Percentiles rank a stretch among this genome's conserved stretches.
Evolutionary conservation across 805 yeast genomes (phyloP).

Genomic region (Metschnikowia aberdeeniae): DNA sequence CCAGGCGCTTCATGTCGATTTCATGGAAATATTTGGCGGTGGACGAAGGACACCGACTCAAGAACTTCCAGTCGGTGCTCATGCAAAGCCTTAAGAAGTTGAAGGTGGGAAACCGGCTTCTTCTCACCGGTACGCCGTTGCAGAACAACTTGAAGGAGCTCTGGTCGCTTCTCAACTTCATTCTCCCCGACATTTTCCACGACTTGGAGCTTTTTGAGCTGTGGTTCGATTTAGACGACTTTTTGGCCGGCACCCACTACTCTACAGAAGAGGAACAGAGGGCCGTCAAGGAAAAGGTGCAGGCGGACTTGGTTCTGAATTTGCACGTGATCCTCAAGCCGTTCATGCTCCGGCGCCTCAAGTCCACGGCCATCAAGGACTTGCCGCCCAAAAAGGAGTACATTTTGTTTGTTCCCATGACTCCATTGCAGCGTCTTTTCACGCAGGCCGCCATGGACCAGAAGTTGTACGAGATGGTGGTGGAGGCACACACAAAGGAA

Average conservation of each 20-base stretch:
- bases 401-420: constrained; percentile 66
- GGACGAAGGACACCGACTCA: constrained; percentile 93
- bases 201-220: constrained; percentile 86
- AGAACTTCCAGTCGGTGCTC: constrained; percentile 75
- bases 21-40: constrained; percentile 84
- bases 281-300: constrained; percentile 53
- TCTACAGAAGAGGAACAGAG: constrained; percentile 43
- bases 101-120: constrained; percentile 63
- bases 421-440: constrained; percentile 58
- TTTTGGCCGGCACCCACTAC: constrained; percentile 30
- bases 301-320: constrained; percentile 58
- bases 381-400: constrained; percentile 91
- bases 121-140: constrained; percentile 93
- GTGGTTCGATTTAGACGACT: constrained; percentile 84
- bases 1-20: constrained; percentile 45
- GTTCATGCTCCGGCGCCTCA: constrained; percentile 76
- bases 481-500: constrained; percentile 48
- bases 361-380: constrained; percentile 59
- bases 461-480: constrained; percentile 41
- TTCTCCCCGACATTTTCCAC: constrained; percentile 88
- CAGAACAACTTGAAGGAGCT: constrained; percentile 88
- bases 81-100: constrained; percentile 68
- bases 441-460: constrained; percentile 51
- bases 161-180: constrained; percentile 89
- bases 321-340: constrained; percentile 88